A percentile compares a stretch with the other conserved stretches of the same genome.
Conservation (phyloP, 225 moss, liverwort and hornwort species). For the Marchantia polymorpha region DNA sequence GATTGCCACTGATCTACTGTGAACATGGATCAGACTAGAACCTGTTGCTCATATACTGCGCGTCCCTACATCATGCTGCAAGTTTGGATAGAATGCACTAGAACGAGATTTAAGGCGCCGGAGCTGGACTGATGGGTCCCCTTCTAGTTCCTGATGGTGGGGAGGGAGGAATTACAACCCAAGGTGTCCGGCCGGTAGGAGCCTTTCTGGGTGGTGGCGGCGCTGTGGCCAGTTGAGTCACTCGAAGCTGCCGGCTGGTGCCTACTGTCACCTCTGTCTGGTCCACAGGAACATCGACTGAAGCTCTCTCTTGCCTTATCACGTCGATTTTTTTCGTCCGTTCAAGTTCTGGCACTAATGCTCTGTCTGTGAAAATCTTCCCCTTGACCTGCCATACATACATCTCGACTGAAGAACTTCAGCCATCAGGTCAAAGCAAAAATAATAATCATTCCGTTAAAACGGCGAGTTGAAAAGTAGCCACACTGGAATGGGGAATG, state of each 20-base stretch:
- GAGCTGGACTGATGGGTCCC: neutral
- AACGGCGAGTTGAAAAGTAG: neutral
- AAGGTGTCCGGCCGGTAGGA: conserved; percentile 9
- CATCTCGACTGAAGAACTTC: neutral
- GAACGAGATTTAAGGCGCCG: neutral
- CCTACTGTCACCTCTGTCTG: neutral
- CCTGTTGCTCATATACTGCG: neutral
- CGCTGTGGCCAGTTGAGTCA: conserved; percentile 1
- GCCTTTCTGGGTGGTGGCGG: conserved; percentile 8
- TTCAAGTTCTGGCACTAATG: neutral
- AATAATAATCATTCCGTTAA: neutral
- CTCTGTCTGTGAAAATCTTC: neutral
- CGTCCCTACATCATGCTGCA: neutral
- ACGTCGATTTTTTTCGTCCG: neutral
- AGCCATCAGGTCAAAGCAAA: neutral
- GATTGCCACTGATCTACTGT: neutral
- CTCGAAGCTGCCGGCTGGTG: neutral
- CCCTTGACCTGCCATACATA: neutral
- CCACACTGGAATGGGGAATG: too few relatives aligned
- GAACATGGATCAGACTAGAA: neutral
- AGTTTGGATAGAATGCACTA: neutral
- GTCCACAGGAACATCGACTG: neutral
- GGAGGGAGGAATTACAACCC: neutral
- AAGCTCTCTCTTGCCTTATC: neutral
- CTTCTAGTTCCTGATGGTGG: conserved; percentile 1